A percentile compares a stretch with the other conserved stretches of the same genome.
These are phyloP conservation scores for Didymella lethalis DNA, from an alignment of 2,329 filamentous ascomycete genomes.

Conservation along the genomic window DNA sequence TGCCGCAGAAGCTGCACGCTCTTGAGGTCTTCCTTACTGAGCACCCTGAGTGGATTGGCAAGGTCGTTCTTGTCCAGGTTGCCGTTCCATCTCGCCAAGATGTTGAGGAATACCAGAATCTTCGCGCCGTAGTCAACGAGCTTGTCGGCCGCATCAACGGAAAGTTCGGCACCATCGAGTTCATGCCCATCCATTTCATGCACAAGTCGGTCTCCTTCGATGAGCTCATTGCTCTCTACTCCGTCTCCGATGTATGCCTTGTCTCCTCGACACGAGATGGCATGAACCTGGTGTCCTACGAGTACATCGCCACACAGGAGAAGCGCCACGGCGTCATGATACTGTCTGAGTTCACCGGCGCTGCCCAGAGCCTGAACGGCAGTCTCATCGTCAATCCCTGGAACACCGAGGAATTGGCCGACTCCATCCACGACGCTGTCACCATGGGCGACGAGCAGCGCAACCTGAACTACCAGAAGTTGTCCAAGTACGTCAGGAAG, in stretches of 20 bases:
- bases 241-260: conserved; percentile 88
- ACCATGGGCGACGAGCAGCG: conserved; percentile 93
- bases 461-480: conserved; percentile 84
- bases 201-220: conserved; percentile 96
- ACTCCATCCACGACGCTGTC: conserved; percentile 93
- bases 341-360: conserved; percentile 94
- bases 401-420: conserved; percentile 96
- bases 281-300: conserved; percentile 98
- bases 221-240: conserved; percentile 92
- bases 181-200: conserved; percentile 98
- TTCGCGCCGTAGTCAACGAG: conserved; percentile 95
- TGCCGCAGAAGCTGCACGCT: conserved; percentile 95
- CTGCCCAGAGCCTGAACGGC: conserved; percentile 92
- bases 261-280: conserved; percentile 96
- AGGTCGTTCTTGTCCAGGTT: conserved; percentile 94
- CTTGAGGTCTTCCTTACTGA: conserved; percentile 96
- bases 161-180: conserved; percentile 95
- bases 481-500: conserved; percentile 95
- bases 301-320: conserved; percentile 94
- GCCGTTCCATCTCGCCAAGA: conserved; percentile 94
- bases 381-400: conserved; percentile 96
- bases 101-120: conserved; percentile 97
- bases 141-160: conserved; percentile 97
- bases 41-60: conserved; percentile 97
- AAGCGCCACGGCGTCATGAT: conserved; percentile 93